Base-by-base conservation (phyloP, 2,329 filamentous ascomycete species). In the Botrytis aclada region DNA sequence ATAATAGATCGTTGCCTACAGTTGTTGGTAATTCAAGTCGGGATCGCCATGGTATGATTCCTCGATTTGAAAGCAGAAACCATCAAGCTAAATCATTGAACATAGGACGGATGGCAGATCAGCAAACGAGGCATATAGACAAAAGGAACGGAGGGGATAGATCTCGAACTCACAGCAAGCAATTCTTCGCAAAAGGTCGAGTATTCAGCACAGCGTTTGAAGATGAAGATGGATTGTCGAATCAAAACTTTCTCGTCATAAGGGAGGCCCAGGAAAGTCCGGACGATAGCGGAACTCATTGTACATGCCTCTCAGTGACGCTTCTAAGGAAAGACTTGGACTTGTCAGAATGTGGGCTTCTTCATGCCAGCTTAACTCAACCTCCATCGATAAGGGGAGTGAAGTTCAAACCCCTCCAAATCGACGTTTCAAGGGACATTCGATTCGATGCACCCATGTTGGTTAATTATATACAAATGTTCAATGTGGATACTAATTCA, bases 401-500 rank as follows among this genome's bases (percentile, higher is more conserved):
- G 1, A 39, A 58, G 18, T 56, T 39, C 4, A 54, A 69, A 69
- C 51, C 66, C 3, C 16, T 69, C 9, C 66, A 41, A 25, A 6
- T 60, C 37, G n/a, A 34, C 1, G 10, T 58, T 22, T n/a, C 66
- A 9, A 45, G 39, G 14, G 66, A 41, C 16, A 25, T 20, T 12
- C 58, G 16, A 43, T 43, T 60, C 41, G 51, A 69, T 60, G n/a
- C 37, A 12, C 66, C 61, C 16, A 58, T 60, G 39, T 43, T 69
- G 37, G 66, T 69, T 20, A 60, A 69, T 41, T 69, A 69, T 34
- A 32, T 58, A 6, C 58, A 56, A 6, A 43, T 60, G 54, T 43
- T 69, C 39, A 69, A 56, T 16, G 51, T 69, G 54, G 66, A 69
- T 45, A 69, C 12, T 16, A 58, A 41, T 32, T 60, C 54, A 5